Percentiles rank a stretch among this genome's conserved stretches.
phyloP scores from a whole-genome alignment of 1,139 yeast species.

The Lodderomyces jiufengensis region DNA sequence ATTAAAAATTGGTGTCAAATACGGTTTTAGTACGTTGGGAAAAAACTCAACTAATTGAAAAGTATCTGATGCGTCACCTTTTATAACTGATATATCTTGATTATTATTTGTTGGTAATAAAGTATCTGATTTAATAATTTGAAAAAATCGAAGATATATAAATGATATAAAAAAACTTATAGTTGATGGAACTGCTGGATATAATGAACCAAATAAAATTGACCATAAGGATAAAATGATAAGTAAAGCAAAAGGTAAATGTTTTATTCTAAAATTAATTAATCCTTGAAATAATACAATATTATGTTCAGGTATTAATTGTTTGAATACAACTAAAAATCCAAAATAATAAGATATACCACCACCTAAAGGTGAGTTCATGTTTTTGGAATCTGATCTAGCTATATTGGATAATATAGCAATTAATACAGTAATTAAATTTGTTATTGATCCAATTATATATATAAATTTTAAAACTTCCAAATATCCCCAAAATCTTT shows the following conservation, averaged over 20 bases:
- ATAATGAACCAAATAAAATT: slow-evolving; percentile 31
- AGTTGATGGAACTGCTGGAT: slow-evolving; percentile 65
- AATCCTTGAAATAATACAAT: slow-evolving; percentile 62
- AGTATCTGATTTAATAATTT: slow-evolving; percentile 40
- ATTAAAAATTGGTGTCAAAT: slow-evolving; percentile 53
- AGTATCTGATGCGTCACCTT: slow-evolving; percentile 90
- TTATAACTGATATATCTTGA: slow-evolving; percentile 29
- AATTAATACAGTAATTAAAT: slow-evolving; percentile 43
- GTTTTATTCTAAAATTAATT: slow-evolving; percentile 66
- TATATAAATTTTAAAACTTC: slow-evolving; percentile 60
- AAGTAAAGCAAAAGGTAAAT: slow-evolving; percentile 64
- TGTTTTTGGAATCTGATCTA: slow-evolving; percentile 34
- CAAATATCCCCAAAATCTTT: slow-evolving; percentile 55
- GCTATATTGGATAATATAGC: slow-evolving; percentile 40
- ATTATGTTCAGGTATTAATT: slow-evolving; percentile 84
- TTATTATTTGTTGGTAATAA: slow-evolving; percentile 33
- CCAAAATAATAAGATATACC: slow-evolving; percentile 70
- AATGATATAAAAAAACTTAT: slow-evolving; percentile 68
- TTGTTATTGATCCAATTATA: slow-evolving; percentile 58
- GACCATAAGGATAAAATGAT: slow-evolving; percentile 46
- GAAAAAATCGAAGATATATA: slow-evolving; percentile 74
- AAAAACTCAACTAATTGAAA: slow-evolving; percentile 81
- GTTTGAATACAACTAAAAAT: slow-evolving; percentile 81
- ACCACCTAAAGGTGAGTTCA: slow-evolving; percentile 62
- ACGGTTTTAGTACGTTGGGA: slow-evolving; percentile 56